Conservation (phyloP, 805 yeast species). For the Priceomyces medius region DNA sequence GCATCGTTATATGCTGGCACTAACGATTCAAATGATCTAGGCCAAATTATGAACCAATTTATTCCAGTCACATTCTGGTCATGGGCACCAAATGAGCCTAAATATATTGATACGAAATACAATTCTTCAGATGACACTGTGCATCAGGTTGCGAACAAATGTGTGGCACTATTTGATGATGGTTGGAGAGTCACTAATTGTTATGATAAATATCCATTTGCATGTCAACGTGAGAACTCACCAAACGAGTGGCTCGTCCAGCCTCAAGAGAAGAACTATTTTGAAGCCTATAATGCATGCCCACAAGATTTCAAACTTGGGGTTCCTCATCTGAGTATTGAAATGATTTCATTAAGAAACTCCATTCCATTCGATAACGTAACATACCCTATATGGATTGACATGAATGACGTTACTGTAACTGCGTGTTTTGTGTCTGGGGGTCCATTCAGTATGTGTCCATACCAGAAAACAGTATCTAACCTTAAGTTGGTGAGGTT, state of each 20-base stretch:
- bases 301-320: constrained; percentile 31
- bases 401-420: constrained; percentile 73
- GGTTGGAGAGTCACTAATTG: constrained; percentile 76
- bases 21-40: constrained; percentile 23
- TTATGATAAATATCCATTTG: constrained; percentile 47
- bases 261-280: constrained; percentile 36
- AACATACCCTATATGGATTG: constrained; percentile 64
- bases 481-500: constrained; percentile 57
- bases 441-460: constrained; percentile 75
- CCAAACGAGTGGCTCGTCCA: constrained; percentile 46
- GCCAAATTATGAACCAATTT: constrained; percentile 23
- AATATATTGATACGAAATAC: constrained; percentile 2
- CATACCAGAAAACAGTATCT: constrained; percentile 61
- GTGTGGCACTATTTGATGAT: constrained; percentile 36
- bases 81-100: constrained; percentile 66
- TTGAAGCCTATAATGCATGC: constrained; percentile 38
- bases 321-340: constrained; percentile 36
- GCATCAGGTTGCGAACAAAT: constrained; percentile 32
- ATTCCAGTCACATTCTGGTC: constrained; percentile 58
- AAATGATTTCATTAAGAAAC: constrained; percentile 29
- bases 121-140: not conserved
- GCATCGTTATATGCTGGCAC: constrained; percentile 14
- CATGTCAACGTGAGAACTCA: constrained; percentile 50
- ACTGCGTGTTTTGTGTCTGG: constrained; percentile 83
- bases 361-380: constrained; percentile 25